Conservation (phyloP, 768 basidiomycete genomes). For the Coprinellus aureogranulatus region DNA sequence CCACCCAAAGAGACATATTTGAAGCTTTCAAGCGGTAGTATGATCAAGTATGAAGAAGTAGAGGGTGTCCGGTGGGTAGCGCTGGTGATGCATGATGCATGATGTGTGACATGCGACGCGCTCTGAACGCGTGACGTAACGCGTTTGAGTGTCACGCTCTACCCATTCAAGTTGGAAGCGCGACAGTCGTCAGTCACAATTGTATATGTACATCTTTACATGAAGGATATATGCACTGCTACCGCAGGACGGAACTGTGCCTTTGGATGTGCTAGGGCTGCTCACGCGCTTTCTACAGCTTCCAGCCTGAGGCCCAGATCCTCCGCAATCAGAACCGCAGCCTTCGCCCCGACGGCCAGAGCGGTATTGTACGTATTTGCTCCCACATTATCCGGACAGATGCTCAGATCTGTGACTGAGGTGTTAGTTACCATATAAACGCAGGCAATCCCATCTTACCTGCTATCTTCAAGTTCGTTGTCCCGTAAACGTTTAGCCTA, state of each 20-base stretch:
- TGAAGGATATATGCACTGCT: neutral
- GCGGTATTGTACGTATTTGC: slow-evolving; percentile 44
- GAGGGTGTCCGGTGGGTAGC: neutral
- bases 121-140: slow-evolving; percentile 3
- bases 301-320: slow-evolving; percentile 35
- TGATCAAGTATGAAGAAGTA: neutral
- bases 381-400: slow-evolving; percentile 37
- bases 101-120: neutral
- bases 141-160: slow-evolving; percentile 2
- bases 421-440: neutral
- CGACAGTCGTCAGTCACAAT: too few relatives aligned
- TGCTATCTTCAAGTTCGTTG: slow-evolving; percentile 56
- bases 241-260: too few relatives aligned
- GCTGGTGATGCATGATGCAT: neutral
- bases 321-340: slow-evolving; percentile 55
- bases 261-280: too few relatives aligned
- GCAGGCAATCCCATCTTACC: slow-evolving; percentile 29
- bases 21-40: neutral
- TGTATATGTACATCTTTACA: too few relatives aligned
- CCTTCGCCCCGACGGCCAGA: slow-evolving; percentile 58
- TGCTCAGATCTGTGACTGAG: slow-evolving; percentile 32
- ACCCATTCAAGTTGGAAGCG: too few relatives aligned
- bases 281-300: neutral
- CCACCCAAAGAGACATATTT: slow-evolving; percentile 69
- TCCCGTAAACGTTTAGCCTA: slow-evolving; percentile 62